Percentiles rank a stretch among this genome's conserved stretches.
Conservation (phyloP, 768 basidiomycete species). For the Mycena leptocephala region DNA sequence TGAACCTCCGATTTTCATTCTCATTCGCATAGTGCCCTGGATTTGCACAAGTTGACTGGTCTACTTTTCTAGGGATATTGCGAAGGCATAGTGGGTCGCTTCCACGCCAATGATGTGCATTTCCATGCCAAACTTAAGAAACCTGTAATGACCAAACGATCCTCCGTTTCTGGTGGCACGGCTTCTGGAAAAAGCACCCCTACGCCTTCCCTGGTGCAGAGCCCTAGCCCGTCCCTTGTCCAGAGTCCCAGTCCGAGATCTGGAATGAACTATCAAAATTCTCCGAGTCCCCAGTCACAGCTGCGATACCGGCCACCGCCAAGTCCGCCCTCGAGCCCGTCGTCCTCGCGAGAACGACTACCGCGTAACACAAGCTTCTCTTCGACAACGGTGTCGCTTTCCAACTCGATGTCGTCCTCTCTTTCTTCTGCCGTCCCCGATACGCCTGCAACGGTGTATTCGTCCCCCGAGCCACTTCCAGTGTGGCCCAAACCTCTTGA, state of each 20-base stretch:
- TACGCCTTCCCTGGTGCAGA: constrained; percentile 22
- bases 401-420: constrained; percentile 24
- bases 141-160: constrained; percentile 83
- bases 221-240: constrained; percentile 13
- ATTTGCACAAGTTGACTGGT: neutral
- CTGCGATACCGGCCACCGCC: constrained; percentile 34
- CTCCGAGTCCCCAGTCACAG: constrained; percentile 18
- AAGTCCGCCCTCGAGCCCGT: constrained; percentile 27
- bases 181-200: constrained; percentile 33
- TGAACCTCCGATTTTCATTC: too few relatives aligned
- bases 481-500: constrained; percentile 20
- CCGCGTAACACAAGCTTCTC: constrained; percentile 30
- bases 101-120: constrained; percentile 73
- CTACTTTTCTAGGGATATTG: constrained; percentile 77
- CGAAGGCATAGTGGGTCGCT: constrained; percentile 89
- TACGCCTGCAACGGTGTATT: constrained; percentile 20
- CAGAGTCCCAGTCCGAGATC: constrained; percentile 16
- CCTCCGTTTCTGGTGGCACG: constrained; percentile 52
- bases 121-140: constrained; percentile 86
- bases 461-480: constrained; percentile 22
- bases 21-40: neutral
- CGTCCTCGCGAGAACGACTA: constrained; percentile 27
- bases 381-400: constrained; percentile 23
- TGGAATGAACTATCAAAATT: neutral
- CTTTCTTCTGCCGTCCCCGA: constrained; percentile 16